phyloP scores from a whole-genome alignment of 805 yeast species.

The Saccharomycopsis sp. region DNA sequence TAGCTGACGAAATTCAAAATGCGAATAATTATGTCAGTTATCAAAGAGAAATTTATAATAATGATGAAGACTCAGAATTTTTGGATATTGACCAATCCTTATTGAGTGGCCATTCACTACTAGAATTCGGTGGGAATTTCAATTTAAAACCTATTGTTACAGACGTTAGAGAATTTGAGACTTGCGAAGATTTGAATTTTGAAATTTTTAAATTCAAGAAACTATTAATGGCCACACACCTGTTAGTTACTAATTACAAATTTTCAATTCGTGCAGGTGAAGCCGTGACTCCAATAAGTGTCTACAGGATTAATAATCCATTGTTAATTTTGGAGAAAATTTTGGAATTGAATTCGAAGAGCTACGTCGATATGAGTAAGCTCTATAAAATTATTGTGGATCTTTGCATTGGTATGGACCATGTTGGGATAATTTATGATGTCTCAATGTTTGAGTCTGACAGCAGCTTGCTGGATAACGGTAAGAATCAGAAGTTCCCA shows the following conservation, averaged over 20 bases:
- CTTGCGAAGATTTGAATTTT: slow-evolving; percentile 17
- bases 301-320: slow-evolving; percentile 24
- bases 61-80: slow-evolving; percentile 8
- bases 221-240: slow-evolving; percentile 17
- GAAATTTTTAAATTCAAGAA: slow-evolving; percentile 18
- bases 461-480: background rate
- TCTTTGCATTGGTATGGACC: slow-evolving; percentile 30
- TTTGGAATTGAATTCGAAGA: slow-evolving; percentile 37
- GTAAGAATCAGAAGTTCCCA: slow-evolving; percentile 12
- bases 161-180: slow-evolving; percentile 7
- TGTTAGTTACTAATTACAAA: slow-evolving; percentile 16
- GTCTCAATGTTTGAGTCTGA: slow-evolving; percentile 13
- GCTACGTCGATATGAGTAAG: slow-evolving; percentile 38
- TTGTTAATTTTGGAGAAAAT: slow-evolving; percentile 30
- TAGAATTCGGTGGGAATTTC: background rate
- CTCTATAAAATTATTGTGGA: slow-evolving; percentile 34
- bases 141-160: background rate
- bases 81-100: slow-evolving; percentile 15
- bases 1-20: slow-evolving; percentile 12
- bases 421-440: slow-evolving; percentile 20
- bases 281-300: slow-evolving; percentile 8
- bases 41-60: slow-evolving; percentile 11
- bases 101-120: slow-evolving; percentile 10
- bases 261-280: slow-evolving; percentile 1
- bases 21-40: slow-evolving; percentile 16